Evolutionary conservation across 1,284 basidiomycete genomes (phyloP), one percentile per base, ranked within the genome.

Genomic region (Puccinia hordei): DNA sequence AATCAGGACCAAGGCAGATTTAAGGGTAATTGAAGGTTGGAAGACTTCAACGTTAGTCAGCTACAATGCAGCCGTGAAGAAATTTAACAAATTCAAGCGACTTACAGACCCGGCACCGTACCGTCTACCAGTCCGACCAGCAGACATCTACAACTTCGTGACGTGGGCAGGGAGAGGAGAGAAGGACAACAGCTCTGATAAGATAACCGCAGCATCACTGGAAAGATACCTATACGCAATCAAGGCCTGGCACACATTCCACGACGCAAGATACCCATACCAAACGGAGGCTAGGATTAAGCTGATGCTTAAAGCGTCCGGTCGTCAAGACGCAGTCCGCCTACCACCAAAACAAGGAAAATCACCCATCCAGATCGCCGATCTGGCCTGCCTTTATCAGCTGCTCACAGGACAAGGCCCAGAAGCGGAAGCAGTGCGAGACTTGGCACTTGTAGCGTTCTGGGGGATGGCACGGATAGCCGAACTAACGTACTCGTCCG

Each of bases 381-480:
- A 61, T 19, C 13, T 61, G 30, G 19, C 35, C 13, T 61, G 27
- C 8, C 27, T 61, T 2, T 4, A 35, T 1, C 33, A 15, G 30
- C 1, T 5, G 2, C 33, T 61, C 12, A 5, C 19, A 27, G 4
- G 2, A 1, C 30, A 13, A 2, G 10, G 13, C 13, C 1, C 2
- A 35, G 13, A 15, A 15, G 27, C 2, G 1, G 15, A 61, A 5
- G 33, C 59, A 1, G 15, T 61, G 1, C 17, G 1, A 30, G 59
- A 61, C 59, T 6, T 61, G 8, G 59, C 59, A 10, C 4, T 61
- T 13, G 30, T 61, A 9, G 59, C 59, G 1, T 61, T 61, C 17
- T 61, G 59, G 59, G 59, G 59, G 59, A 61, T 61, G 59, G 59
- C 59, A 5, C 59, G 59, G 15, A 35, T 61, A 15, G 59, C 30